phyloP scores from a whole-genome alignment of 371 early-diverging fungal genomes.

The Ordospora colligata region DNA sequence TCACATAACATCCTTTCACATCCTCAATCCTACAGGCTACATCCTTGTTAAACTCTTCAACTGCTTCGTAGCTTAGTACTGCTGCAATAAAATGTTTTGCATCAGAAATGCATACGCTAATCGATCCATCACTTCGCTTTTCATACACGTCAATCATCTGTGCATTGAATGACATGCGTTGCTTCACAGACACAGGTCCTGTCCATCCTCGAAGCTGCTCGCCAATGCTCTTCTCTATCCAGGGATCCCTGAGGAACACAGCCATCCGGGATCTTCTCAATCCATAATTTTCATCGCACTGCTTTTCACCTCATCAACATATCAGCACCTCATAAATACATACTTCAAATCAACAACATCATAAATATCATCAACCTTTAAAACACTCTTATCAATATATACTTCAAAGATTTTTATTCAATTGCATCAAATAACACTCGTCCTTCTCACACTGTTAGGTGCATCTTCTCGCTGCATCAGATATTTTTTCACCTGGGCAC shows the following conservation, averaged over 20 bases:
- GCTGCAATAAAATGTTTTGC: background rate
- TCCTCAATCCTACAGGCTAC: background rate
- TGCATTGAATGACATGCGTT: background rate
- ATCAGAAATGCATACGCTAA: constrained; percentile 3
- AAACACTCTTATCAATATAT: background rate
- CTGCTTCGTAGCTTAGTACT: background rate
- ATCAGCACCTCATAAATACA: too few relatives aligned
- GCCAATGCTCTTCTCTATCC: background rate
- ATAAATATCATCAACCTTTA: background rate
- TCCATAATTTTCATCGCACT: background rate
- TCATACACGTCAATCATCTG: background rate
- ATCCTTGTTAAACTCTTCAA: background rate
- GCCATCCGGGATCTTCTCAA: background rate
- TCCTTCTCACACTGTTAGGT: too few relatives aligned
- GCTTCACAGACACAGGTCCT: background rate
- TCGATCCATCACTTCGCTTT: background rate
- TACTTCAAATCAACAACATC: too few relatives aligned
- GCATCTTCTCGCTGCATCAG: too few relatives aligned
- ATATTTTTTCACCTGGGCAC: background rate
- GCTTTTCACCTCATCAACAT: too few relatives aligned
- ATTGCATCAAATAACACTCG: too few relatives aligned
- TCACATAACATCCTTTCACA: constrained; percentile 17
- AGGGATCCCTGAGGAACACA: constrained; percentile 7
- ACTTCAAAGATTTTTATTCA: background rate
- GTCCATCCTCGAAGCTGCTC: background rate